These are phyloP conservation scores for Lithospermum erythrorhizon DNA, from an alignment of 257 asterid species.

Conservation along the genomic window DNA sequence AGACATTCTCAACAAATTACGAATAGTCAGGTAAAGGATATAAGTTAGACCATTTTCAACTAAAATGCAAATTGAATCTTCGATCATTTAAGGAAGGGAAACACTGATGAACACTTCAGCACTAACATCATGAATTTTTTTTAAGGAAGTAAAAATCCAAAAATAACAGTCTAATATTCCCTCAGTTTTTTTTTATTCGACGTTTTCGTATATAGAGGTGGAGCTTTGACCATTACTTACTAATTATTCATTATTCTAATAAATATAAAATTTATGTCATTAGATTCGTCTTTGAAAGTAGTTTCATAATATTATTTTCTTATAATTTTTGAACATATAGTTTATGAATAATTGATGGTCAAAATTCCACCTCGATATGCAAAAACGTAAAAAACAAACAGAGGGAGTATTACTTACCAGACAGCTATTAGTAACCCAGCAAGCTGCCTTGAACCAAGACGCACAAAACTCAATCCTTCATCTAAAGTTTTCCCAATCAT, in stretches of 20 bases:
- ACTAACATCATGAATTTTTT: not conserved
- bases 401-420: constrained; percentile 63
- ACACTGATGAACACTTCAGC: not conserved
- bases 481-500: constrained; percentile 87
- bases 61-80: not conserved
- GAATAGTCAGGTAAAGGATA: not conserved
- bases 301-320: too few species aligned
- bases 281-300: too few species aligned
- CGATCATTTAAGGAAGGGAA: not conserved
- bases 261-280: too few species aligned
- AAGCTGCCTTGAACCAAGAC: constrained; percentile 93
- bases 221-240: too few species aligned
- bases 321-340: too few species aligned
- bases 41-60: not conserved
- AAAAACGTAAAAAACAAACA: too few species aligned
- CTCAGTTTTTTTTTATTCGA: too few species aligned
- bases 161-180: not conserved
- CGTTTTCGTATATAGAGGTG: too few species aligned
- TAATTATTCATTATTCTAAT: too few species aligned
- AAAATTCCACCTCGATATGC: too few species aligned
- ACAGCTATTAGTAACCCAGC: constrained; percentile 93
- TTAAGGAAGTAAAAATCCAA: not conserved
- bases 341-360: too few species aligned
- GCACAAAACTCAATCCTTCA: constrained; percentile 75
- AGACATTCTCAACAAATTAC: not conserved